Evolutionary conservation across 345 rosid species (phyloP).

Genomic region (Hypericum androsaemum): DNA sequence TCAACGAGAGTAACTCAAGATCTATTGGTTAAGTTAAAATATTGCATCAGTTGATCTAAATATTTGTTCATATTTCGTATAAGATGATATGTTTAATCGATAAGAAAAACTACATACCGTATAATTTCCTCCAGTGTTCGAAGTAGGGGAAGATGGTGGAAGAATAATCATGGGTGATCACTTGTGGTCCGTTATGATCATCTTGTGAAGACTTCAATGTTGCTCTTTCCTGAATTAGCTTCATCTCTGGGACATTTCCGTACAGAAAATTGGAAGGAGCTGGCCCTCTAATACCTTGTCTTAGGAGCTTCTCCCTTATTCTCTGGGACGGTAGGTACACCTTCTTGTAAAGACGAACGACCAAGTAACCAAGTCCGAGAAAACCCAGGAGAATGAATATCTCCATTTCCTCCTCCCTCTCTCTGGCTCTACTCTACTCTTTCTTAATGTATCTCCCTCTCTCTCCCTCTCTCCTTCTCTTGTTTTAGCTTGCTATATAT

Average conservation of each 20-base stretch:
- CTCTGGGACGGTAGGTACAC: constrained; percentile 18
- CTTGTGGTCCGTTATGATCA: constrained; percentile 9
- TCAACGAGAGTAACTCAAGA: no score
- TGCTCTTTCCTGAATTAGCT: constrained; percentile 28
- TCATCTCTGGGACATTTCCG: constrained; percentile 68
- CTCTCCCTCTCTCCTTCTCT: no score
- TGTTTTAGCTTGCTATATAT: no score
- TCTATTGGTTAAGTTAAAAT: no score
- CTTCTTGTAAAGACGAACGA: constrained; percentile 14
- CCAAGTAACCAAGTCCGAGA: constrained; percentile 8
- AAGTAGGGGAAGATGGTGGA: constrained; percentile 68
- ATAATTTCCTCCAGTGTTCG: constrained; percentile 64
- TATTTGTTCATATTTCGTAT: no score
- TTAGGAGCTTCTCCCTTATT: constrained; percentile 31
- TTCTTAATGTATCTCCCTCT: no score
- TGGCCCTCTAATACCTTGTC: constrained; percentile 71
- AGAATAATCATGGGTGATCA: constrained; percentile 60
- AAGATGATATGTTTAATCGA: no score
- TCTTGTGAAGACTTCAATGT: neutral
- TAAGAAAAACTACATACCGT: constrained; percentile 32
- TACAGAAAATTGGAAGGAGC: constrained; percentile 36
- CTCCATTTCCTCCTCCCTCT: constrained; percentile 1
- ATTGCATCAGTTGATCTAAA: no score
- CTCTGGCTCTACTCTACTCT: neutral
- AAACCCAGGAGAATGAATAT: neutral